These are phyloP conservation scores for Eucalyptus melliodora DNA, from an alignment of 345 rosid species.

Conservation along the genomic window DNA sequence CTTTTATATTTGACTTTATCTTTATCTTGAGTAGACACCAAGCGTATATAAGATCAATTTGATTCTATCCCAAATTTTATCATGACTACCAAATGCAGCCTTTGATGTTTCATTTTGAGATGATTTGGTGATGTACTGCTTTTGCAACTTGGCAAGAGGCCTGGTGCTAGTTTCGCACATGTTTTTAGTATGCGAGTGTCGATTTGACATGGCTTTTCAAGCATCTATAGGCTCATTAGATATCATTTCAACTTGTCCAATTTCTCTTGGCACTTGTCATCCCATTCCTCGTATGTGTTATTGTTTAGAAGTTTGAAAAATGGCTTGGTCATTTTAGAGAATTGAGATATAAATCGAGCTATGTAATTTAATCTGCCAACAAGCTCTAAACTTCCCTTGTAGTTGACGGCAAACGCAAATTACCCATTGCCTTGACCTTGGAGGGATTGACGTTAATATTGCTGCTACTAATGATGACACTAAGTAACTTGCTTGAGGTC, in stretches of 20 bases:
- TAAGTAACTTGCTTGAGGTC: background rate
- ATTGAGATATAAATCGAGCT: background rate
- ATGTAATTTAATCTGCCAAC: background rate
- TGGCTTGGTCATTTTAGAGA: no score
- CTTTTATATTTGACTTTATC: no score
- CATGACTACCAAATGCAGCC: background rate
- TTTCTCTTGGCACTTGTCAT: background rate
- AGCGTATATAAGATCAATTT: no score
- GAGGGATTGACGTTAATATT: no score
- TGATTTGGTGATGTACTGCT: background rate
- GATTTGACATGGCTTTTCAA: background rate
- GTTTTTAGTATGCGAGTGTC: background rate
- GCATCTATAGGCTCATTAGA: background rate
- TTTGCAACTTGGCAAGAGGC: background rate
- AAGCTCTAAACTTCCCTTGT: background rate
- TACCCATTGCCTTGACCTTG: background rate
- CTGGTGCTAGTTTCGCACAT: background rate
- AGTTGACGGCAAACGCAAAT: background rate
- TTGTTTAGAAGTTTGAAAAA: background rate
- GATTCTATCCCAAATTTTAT: no score
- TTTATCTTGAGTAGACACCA: no score
- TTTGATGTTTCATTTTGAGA: background rate
- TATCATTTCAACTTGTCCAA: background rate
- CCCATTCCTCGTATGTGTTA: fast-evolving
- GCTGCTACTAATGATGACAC: background rate